Percentiles rank a stretch among this genome's conserved stretches.
Conservation (phyloP, 352 stramenopile genomes). For the Phytopythium boreale region DNA sequence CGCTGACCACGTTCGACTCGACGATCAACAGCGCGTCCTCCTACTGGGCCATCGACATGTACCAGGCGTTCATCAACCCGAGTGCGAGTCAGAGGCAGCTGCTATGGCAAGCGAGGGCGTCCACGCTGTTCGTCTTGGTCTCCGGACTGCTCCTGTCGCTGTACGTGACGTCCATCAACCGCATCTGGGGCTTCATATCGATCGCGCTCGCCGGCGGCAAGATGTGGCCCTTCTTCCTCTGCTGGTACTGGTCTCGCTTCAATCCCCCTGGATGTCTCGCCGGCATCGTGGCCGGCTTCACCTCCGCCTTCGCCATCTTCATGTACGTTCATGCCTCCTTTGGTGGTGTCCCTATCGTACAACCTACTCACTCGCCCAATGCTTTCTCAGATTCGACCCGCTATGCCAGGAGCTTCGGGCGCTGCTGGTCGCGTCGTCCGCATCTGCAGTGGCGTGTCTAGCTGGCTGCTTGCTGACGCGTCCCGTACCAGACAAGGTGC, state of each 20-base stretch:
- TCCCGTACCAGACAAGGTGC: conserved; percentile 41
- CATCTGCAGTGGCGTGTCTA: conserved; percentile 26
- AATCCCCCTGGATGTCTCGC: conserved; percentile 38
- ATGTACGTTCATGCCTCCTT: conserved; percentile 21
- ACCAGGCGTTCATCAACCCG: conserved; percentile 63
- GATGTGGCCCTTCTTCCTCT: conserved; percentile 51
- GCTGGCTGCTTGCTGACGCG: conserved; percentile 38
- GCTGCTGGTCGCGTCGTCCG: conserved; percentile 39
- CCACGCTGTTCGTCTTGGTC: conserved; percentile 55
- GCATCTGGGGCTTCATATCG: conserved; percentile 80
- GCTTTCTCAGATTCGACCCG: conserved; percentile 23
- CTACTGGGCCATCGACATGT: conserved; percentile 83
- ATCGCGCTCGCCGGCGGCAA: conserved; percentile 67
- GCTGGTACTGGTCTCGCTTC: conserved; percentile 64
- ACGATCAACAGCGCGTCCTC: conserved; percentile 75
- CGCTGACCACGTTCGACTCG: conserved; percentile 77
- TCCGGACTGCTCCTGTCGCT: conserved; percentile 57
- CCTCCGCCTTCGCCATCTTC: conserved; percentile 35
- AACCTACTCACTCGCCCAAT: background rate
- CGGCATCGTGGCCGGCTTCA: conserved; percentile 38
- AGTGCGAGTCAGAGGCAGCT: conserved; percentile 49
- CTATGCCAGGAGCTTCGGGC: conserved; percentile 28
- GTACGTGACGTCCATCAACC: conserved; percentile 70
- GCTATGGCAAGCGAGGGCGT: conserved; percentile 62
- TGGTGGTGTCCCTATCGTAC: background rate